Base-by-base conservation (phyloP, 352 stramenopile species). In the Globisporangium parvum region DNA sequence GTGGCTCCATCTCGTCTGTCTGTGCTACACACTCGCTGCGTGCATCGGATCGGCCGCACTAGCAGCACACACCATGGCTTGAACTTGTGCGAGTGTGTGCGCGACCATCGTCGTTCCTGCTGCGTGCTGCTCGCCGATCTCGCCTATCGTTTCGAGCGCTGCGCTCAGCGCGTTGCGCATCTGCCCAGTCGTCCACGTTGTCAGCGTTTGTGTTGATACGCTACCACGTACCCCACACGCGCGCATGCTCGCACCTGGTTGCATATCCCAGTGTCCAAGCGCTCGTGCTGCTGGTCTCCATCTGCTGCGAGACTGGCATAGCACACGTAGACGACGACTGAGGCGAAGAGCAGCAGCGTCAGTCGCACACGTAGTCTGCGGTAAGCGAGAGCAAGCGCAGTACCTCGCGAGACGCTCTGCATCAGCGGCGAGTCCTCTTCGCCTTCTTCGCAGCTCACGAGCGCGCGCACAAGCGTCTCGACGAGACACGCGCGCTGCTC, bases 341-440 rank as follows among this genome's bases (percentile, higher is more conserved):
- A 4, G 21, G 31, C 31, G 11, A 37, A 37, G 6, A 37, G 9
- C 31, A 37, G 31, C 31, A 37, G 31, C 31, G 31, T 31, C 45
- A 50, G n/a, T n/a, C n/a, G n/a, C n/a, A n/a, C n/a, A n/a, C n/a
- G n/a, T n/a, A n/a, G n/a, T n/a, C n/a, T n/a, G n/a, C n/a, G n/a
- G n/a, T n/a, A n/a, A 31, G 26, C 26, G 6, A 31, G 26, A 17
- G 6, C 24, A 15, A 24, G 9, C 37, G n/a, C 39, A 14, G 17
- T 46, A 59, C 54, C 54, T 59, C 37, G 54, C 21, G 45, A 47
- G 15, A 59, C 35, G 24, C 54, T 53, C 15, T 53, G 33, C 12
- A 52, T 51, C 14, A 59, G 24, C 28, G 31, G 33, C 24, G 46
- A 52, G 54, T 53, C 46, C 28, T 53, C 54, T 8, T 59, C 54